A percentile compares a stretch with the other conserved stretches of the same genome.
phyloP scores from a whole-genome alignment of 345 rosid species.

The Eucalyptus polybractea region DNA sequence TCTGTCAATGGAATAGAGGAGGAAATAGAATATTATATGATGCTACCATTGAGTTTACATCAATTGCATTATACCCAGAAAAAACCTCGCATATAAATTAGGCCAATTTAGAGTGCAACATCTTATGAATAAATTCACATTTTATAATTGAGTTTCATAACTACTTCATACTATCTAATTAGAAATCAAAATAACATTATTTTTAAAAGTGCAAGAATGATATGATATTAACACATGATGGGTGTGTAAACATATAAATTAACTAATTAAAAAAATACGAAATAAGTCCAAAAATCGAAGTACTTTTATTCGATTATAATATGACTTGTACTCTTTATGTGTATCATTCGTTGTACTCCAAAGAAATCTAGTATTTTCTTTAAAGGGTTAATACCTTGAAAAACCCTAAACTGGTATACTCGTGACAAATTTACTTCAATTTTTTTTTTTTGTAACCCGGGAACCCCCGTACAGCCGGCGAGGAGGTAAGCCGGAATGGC shows the following conservation, averaged over 20 bases:
- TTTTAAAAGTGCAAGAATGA: too few species aligned
- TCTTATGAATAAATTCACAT: background rate
- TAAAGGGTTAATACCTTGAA: background rate
- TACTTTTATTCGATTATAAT: background rate
- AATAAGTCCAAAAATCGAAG: background rate
- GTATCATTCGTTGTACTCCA: background rate
- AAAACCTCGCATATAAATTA: background rate
- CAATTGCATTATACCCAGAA: background rate
- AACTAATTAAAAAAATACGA: background rate
- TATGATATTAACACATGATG: too few species aligned
- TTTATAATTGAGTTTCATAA: background rate
- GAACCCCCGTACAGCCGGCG: accelerated
- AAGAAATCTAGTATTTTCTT: background rate
- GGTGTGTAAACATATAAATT: background rate
- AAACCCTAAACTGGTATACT: accelerated
- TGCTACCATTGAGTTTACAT: background rate
- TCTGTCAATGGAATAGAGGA: background rate
- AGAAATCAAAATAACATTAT: background rate
- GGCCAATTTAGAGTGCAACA: background rate
- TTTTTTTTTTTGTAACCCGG: too few species aligned
- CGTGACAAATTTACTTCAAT: too few species aligned
- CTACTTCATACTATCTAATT: background rate
- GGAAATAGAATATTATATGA: background rate
- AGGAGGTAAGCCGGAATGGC: too few species aligned
- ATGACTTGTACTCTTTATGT: background rate